These are phyloP conservation scores for Fragaria iinumae DNA, from an alignment of 306 rosid genomes.

Conservation along the genomic window DNA sequence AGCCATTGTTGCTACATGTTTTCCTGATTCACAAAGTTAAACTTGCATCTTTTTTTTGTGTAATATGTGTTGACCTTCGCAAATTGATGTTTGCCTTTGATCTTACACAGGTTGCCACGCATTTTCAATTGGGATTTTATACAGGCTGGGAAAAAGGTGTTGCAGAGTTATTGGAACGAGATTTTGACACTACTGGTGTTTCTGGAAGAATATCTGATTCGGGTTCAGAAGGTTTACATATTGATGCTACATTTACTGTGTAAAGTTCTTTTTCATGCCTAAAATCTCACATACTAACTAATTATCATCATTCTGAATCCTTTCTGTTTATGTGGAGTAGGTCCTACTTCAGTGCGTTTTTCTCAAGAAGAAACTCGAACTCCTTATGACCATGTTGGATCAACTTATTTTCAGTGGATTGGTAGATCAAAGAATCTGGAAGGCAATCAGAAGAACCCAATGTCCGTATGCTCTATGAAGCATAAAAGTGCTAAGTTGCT, in stretches of 20 bases:
- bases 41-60: not conserved
- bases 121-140: conserved; percentile 72
- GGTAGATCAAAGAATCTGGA: conserved; percentile 24
- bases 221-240: conserved; percentile 19
- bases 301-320: not conserved
- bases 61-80: not conserved
- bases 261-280: not conserved
- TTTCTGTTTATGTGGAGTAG: not conserved
- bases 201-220: conserved; percentile 17
- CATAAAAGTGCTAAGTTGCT: conserved; percentile 16
- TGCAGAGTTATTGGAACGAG: conserved; percentile 28
- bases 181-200: conserved; percentile 22
- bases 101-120: conserved; percentile 43
- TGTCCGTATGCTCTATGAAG: conserved; percentile 25
- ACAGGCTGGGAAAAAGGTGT: conserved; percentile 55
- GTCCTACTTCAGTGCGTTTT: not conserved
- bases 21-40: not conserved
- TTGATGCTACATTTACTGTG: not conserved
- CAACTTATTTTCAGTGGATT: conserved; percentile 15
- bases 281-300: not conserved
- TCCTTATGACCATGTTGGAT: conserved; percentile 5
- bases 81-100: not conserved
- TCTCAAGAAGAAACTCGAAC: conserved; percentile 3
- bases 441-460: conserved; percentile 14
- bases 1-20: not conserved